These are phyloP conservation scores for Chaetothyriales sp. DNA, from an alignment of 2,329 filamentous ascomycete genomes.

Conservation along the genomic window DNA sequence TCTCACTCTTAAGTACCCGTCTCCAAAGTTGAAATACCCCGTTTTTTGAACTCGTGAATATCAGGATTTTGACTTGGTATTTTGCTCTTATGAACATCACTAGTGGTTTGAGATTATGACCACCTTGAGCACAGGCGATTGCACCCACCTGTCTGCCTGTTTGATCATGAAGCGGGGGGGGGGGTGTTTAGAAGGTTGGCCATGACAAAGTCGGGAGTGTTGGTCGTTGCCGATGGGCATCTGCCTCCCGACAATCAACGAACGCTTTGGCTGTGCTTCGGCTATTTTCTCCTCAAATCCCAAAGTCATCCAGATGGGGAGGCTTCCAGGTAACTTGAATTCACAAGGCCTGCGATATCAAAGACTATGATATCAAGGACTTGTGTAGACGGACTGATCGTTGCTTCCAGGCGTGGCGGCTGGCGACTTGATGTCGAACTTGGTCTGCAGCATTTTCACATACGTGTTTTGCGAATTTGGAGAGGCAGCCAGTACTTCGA, in stretches of 20 bases:
- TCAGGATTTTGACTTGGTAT: neutral
- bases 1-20: neutral
- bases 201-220: neutral
- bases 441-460: slow-evolving; percentile 17
- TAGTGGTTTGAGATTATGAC: neutral
- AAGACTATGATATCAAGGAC: neutral
- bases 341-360: neutral
- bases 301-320: neutral
- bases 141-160: neutral
- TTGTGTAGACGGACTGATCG: neutral
- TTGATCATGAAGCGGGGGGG: neutral
- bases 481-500: slow-evolving; percentile 14
- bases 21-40: neutral
- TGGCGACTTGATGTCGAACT: slow-evolving; percentile 9
- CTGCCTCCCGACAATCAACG: neutral
- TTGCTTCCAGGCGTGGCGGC: neutral
- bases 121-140: neutral
- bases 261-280: neutral
- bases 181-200: neutral
- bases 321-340: neutral
- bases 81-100: neutral
- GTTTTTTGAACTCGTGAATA: neutral
- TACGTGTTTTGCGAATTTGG: slow-evolving; percentile 17
- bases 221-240: neutral
- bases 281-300: neutral